These are phyloP conservation scores for Aspergillus viridinutans DNA, from an alignment of 2,329 filamentous ascomycete genomes.

Conservation along the genomic window DNA sequence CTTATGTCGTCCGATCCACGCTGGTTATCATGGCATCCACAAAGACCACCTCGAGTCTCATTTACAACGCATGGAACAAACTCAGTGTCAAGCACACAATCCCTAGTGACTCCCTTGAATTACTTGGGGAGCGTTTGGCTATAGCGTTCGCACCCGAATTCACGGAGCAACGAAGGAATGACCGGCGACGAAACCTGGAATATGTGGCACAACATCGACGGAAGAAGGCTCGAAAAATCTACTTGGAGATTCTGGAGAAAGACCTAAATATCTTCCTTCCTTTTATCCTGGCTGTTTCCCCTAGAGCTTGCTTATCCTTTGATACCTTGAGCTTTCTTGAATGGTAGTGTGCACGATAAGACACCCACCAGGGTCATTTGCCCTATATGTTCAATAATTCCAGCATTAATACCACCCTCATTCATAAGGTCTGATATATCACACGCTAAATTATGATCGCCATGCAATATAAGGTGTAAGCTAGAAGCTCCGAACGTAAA, in stretches of 20 bases:
- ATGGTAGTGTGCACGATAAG: no score
- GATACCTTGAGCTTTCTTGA: no score
- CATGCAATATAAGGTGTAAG: no score
- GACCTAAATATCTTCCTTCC: not conserved
- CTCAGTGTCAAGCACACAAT: not conserved
- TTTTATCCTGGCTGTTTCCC: not conserved
- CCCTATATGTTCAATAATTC: no score
- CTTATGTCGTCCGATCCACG: no score
- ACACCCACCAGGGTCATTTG: no score
- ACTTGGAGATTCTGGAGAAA: not conserved
- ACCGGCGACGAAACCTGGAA: not conserved
- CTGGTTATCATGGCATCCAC: no score
- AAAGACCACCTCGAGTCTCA: not conserved
- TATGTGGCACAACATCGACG: not conserved
- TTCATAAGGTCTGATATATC: no score
- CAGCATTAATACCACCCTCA: no score
- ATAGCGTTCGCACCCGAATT: not conserved
- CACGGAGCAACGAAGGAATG: not conserved
- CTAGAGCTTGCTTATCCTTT: no score
- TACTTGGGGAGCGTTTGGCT: not conserved
- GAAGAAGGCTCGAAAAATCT: not conserved
- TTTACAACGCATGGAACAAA: not conserved
- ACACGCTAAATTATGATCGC: no score
- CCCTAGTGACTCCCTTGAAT: not conserved
- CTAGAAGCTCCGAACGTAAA: no score